Percentiles rank a stretch among this genome's conserved stretches.
phyloP scores from a whole-genome alignment of 2,329 filamentous ascomycete genomes.

The Nannizziopsis barbatae region DNA sequence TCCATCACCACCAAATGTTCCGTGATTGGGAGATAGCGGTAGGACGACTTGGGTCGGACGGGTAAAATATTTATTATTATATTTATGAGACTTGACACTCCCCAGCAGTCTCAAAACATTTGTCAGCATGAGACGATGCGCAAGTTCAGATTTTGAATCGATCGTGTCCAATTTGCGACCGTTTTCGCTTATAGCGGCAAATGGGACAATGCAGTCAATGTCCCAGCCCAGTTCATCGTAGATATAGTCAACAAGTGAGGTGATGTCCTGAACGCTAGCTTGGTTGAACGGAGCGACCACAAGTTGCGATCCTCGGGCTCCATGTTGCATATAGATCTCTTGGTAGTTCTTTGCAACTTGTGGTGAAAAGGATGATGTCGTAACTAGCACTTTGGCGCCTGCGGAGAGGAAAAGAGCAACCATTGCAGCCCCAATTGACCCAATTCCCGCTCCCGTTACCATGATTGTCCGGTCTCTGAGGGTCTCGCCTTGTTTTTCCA shows the following conservation, averaged over 20 bases:
- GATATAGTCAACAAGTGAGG: constrained; percentile 30
- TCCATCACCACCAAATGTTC: constrained; percentile 35
- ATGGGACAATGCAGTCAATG: constrained; percentile 34
- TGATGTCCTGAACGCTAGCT: constrained; percentile 32
- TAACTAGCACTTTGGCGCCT: constrained; percentile 33
- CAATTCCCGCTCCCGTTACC: constrained; percentile 17
- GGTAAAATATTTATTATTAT: constrained; percentile 20
- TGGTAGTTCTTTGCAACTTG: constrained; percentile 26
- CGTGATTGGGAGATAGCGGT: constrained; percentile 38
- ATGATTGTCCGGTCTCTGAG: background rate
- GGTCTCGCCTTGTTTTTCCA: background rate
- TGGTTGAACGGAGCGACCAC: constrained; percentile 33
- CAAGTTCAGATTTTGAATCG: constrained; percentile 28
- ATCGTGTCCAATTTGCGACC: constrained; percentile 26
- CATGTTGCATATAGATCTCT: constrained; percentile 25
- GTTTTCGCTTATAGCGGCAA: constrained; percentile 34
- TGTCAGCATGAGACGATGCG: constrained; percentile 33
- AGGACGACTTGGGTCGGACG: constrained; percentile 33
- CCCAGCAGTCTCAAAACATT: constrained; percentile 33
- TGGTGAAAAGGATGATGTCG: constrained; percentile 27
- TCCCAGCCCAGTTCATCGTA: constrained; percentile 29
- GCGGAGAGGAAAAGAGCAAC: constrained; percentile 24
- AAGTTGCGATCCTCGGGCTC: constrained; percentile 27
- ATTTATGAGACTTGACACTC: constrained; percentile 24
- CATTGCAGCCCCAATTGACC: constrained; percentile 30